Evolutionary conservation across 2,329 filamentous ascomycete species (phyloP).

Genomic region (Fusarium sp.): DNA sequence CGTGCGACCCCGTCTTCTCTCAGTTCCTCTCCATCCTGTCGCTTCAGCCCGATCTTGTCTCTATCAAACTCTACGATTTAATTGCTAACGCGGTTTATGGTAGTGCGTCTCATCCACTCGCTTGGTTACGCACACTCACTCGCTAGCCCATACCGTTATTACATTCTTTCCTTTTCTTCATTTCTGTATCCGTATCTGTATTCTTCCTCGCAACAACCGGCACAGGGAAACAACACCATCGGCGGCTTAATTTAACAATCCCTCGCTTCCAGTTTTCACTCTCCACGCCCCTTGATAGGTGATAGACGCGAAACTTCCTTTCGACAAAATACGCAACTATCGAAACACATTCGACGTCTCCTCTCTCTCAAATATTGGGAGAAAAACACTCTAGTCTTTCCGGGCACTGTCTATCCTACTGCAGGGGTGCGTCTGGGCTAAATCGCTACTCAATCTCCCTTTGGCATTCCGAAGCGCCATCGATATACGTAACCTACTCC

Average conservation of each 20-base stretch:
- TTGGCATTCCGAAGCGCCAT: conserved; percentile 31
- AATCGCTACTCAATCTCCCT: conserved; percentile 16
- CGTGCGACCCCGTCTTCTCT: conserved; percentile 36
- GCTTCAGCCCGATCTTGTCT: conserved; percentile 35
- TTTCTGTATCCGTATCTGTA: conserved; percentile 15
- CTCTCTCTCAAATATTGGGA: background rate
- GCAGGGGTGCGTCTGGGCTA: background rate
- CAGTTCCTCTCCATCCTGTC: conserved; percentile 32
- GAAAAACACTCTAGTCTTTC: conserved; percentile 10
- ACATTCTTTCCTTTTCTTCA: conserved; percentile 33
- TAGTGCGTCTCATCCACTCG: conserved; percentile 42
- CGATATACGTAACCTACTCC: conserved; percentile 18
- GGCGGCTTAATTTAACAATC: conserved; percentile 28
- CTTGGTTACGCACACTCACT: conserved; percentile 40
- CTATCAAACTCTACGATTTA: conserved; percentile 23
- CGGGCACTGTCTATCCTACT: conserved; percentile 15
- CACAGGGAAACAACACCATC: background rate
- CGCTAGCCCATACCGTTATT: conserved; percentile 23
- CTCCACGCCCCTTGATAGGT: conserved; percentile 30
- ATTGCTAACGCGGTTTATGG: conserved; percentile 39
- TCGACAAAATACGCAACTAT: conserved; percentile 3
- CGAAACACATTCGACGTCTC: conserved; percentile 9
- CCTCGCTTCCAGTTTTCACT: conserved; percentile 29
- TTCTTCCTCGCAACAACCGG: conserved; percentile 9
- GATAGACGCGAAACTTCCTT: conserved; percentile 31